Evolutionary conservation across 176 grass and related monocot genomes (phyloP), one percentile per base, ranked within the genome.

Genomic region (Paspalum notatum): DNA sequence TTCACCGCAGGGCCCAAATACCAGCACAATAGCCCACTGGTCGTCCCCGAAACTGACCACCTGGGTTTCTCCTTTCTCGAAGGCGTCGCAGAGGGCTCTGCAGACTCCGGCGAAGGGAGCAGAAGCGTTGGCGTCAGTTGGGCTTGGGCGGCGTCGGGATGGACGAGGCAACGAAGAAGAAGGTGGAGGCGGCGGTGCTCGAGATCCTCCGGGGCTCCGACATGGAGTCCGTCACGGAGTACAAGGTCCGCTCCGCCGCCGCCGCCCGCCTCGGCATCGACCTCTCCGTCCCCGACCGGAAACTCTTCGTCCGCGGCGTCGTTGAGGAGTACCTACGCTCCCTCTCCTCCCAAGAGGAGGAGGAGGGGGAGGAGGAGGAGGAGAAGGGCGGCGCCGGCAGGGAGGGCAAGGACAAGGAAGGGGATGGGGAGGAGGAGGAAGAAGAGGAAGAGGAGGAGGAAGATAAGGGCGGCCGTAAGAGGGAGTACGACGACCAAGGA

Each of bases 401-500:
- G 59, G 78, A 72, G 63, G 63, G 27, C 42, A 50, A 68, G 67
- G 80, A 71, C 8, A 52, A 91, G 66, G 51, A 54, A 38, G 81
- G 53, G 47, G 54, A 18, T 66, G 55, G 80, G 32, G 84, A 58
- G 12, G 59, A 20, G 0, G 81, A 80, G 12, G 87, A 71, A 4
- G 77, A 85, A 0, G 68, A 85, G 0, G 84, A 89, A 7, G 91
- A 80, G 13, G 82, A 79, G 18, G 47, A 87, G 9, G 68, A 78
- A 13, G 7, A 41, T 6, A 18, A 59, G 22, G 42, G 27, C 14
- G 14, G 64, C 15, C 39, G 62, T 53, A 62, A 86, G 49, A 79
- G 82, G 55, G 90, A 92, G 74, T 89, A 83, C 44, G 92, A 95
- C 66, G 95, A 98, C 62, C 85, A 55, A 4, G 96, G 96, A 12